Evolutionary conservation across 768 basidiomycete genomes (phyloP), one percentile per base, ranked within the genome.

Genomic region (Leccinellum albellum): DNA sequence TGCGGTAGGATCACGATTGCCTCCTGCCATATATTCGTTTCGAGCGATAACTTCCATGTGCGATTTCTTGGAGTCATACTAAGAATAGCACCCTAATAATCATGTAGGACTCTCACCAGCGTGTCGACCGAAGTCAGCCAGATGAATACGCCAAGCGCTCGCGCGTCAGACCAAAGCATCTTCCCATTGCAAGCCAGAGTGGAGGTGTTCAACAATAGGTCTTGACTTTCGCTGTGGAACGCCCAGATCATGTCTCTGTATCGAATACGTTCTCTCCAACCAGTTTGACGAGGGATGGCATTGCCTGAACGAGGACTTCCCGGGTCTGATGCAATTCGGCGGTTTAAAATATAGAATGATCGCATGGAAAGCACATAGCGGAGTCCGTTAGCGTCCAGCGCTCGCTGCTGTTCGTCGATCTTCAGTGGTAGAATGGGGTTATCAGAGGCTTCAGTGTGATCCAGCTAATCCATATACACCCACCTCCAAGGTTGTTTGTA

Each of bases 171-270:
- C 96, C 96, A 98, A 35, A 82, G 71, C 86, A 98, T 91, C 73
- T 91, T 96, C 0, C 86, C 88, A 35, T 82, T 82, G 64, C 91
- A 95, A 13, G 89, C 86, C 4, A 79, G 73, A 15, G 79, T 79
- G 2, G 89, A 89, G 4, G 87, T 85, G 26, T 79, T 76, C 52
- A 97, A 70, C 5, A 99, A 72, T 46, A 98, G 70, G 17, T 89
- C 92, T 65, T 99, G 94, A 66, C 87, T 91, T 72, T 97, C 94
- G 66, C 94, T 97, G 64, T 97, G 90, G 69, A 89, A 95, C 0
- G 95, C 96, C 95, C 96, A 99, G 26, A 98, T 80, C 76, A 98
- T 92, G 70, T 99, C 96, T 32, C 97, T 85, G 71, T 89, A 94
- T 21, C 91, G 84, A 48, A 96, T 78, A n/a, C 92, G 82, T 66